A percentile compares a stretch with the other conserved stretches of the same genome.
These are phyloP conservation scores for Hymenoscyphus occultus DNA, from an alignment of 2,329 filamentous ascomycete species.

Conservation along the genomic window DNA sequence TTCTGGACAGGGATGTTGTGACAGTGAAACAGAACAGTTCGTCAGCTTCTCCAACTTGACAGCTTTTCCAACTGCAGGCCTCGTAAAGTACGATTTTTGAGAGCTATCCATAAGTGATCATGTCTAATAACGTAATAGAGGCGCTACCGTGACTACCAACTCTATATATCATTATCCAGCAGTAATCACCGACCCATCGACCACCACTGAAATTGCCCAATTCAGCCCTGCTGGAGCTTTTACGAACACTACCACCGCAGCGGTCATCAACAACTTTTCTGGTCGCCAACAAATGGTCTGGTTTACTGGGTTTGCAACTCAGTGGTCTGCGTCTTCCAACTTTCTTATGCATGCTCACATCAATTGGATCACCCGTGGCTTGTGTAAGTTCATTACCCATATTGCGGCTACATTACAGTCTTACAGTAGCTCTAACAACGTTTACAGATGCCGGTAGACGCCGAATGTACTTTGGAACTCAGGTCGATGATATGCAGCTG, in stretches of 20 bases:
- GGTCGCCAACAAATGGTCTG: conserved; percentile 55
- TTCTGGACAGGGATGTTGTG: conserved; percentile 43
- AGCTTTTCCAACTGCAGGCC: conserved; percentile 52
- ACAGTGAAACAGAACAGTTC: conserved; percentile 46
- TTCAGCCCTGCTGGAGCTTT: conserved; percentile 40
- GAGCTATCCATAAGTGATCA: conserved; percentile 20
- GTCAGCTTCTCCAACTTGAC: conserved; percentile 51
- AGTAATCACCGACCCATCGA: conserved; percentile 47
- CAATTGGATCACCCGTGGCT: conserved; percentile 23
- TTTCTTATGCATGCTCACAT: conserved; percentile 23
- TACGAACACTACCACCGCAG: conserved; percentile 46
- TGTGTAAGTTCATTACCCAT: not conserved
- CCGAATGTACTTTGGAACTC: conserved; percentile 6
- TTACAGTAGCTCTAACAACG: not conserved
- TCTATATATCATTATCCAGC: conserved; percentile 60
- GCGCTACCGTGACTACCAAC: conserved; percentile 45
- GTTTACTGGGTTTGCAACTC: conserved; percentile 49
- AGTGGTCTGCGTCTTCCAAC: conserved; percentile 37
- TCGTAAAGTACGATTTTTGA: conserved; percentile 36
- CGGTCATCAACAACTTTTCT: conserved; percentile 56
- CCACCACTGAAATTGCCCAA: conserved; percentile 32
- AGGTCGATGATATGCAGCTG: conserved; percentile 55
- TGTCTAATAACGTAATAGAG: conserved; percentile 10
- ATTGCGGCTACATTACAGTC: not conserved
- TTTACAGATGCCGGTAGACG: conserved; percentile 2